phyloP scores from a whole-genome alignment of 2,329 filamentous ascomycete genomes.

The Xylariaceae sp. region DNA sequence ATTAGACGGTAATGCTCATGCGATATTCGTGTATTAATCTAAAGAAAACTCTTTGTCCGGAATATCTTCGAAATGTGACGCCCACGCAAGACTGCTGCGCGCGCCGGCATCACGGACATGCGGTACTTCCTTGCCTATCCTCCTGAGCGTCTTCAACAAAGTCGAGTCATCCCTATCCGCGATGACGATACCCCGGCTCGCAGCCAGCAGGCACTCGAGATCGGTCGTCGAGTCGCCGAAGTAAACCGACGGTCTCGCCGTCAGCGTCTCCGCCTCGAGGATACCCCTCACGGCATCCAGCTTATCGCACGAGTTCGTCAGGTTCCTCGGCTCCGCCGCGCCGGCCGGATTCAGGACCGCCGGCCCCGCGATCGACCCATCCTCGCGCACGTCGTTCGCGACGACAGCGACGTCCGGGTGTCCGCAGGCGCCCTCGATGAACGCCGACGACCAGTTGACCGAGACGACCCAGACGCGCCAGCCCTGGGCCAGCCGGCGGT shows the following conservation, averaged over 20 bases:
- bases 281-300: conserved; percentile 43
- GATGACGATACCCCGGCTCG: conserved; percentile 50
- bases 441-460: conserved; percentile 54
- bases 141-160: conserved; percentile 33
- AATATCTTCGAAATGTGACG: conserved; percentile 35
- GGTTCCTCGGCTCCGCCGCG: conserved; percentile 28
- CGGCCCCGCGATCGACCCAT: conserved; percentile 48
- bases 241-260: conserved; percentile 46
- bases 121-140: conserved; percentile 38
- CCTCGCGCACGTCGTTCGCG: conserved; percentile 47
- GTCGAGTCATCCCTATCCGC: conserved; percentile 40
- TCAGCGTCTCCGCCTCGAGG: conserved; percentile 21
- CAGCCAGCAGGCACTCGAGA: conserved; percentile 53
- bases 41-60: conserved; percentile 11
- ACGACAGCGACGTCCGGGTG: conserved; percentile 40
- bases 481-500: conserved; percentile 23
- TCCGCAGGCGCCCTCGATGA: conserved; percentile 49
- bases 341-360: conserved; percentile 28
- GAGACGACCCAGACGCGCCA: conserved; percentile 51
- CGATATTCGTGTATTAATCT: background rate
- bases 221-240: conserved; percentile 62
- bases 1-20: background rate
- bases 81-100: conserved; percentile 30
- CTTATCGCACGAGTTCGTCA: conserved; percentile 52
- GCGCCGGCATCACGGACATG: conserved; percentile 23